Base-by-base conservation (phyloP, 768 basidiomycete species). In the Rickenella mellea region DNA sequence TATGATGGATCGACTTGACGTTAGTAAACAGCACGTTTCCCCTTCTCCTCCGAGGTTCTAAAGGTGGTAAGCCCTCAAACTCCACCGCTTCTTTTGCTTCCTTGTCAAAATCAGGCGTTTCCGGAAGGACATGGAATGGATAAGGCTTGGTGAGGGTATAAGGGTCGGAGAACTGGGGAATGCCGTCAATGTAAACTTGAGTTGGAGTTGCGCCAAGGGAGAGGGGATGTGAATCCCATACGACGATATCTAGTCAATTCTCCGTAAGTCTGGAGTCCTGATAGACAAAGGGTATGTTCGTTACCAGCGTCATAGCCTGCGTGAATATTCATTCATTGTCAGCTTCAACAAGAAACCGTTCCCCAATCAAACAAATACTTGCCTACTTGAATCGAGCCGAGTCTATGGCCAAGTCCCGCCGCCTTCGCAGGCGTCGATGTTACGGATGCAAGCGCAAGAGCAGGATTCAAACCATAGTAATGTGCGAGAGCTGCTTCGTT, bases 31-130 rank as follows among this genome's bases (percentile, higher is more conserved):
- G 51, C 47, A 9, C 55, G 51, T 4, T 55, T 45, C 48, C 49
- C 51, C 60, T 43, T 7, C 53, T 53, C 45, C 63, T 65, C 33
- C 55, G 63, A 0, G 76, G 68, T 7, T 59, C 56, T 9, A 93
- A 65, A 11, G 87, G 84, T 5, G 85, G 84, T 41, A 91, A 69
- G 17, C 89, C 89, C 22, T 89, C 78, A 45, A 77, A 76, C 27
- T 68, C 47, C 28, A 88, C 51, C 1, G 80, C 74, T 25, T 75
- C 69, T 25, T 63, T 59, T 3, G 78, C 76, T 51, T 89, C 87
- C 36, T 71, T 64, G 51, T 80, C 76, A 49, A 82, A 92, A 50
- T 83, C 68, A 0, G 87, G 86, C 2, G 78, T 76, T 30, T 59
- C 62, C 0, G 86, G 83, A 3, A 57, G 51, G 14, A 58, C 40